Conservation (phyloP, 225 moss, liverwort and hornwort species). For the Lunularia cruciata region DNA sequence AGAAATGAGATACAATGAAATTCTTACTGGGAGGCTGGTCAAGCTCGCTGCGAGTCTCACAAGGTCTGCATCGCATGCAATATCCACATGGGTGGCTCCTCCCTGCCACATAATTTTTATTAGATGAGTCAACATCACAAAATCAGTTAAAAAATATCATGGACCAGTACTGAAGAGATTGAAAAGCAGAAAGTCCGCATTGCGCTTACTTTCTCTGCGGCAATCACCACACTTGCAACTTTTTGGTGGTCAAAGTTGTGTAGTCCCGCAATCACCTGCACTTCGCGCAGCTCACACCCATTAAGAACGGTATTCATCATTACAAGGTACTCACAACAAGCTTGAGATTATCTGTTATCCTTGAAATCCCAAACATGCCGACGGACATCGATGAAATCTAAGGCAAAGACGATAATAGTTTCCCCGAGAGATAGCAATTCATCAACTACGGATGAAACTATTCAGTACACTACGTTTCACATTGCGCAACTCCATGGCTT, state of each 20-base stretch:
- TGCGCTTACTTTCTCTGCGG: constrained; percentile 69
- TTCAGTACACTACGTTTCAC: not conserved
- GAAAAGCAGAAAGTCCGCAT: not conserved
- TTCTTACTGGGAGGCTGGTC: constrained; percentile 66
- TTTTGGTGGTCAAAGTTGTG: constrained; percentile 81
- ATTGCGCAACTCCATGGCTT: not conserved
- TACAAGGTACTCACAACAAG: not conserved
- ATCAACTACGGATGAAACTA: too few relatives aligned
- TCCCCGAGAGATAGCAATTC: too few relatives aligned
- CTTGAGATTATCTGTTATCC: not conserved
- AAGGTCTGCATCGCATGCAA: constrained; percentile 79
- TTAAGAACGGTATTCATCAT: not conserved
- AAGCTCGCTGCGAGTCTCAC: constrained; percentile 70
- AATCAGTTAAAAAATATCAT: too few relatives aligned
- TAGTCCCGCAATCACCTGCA: constrained; percentile 85
- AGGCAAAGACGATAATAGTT: too few relatives aligned
- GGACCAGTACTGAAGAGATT: not conserved
- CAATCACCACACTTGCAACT: constrained; percentile 74
- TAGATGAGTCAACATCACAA: too few relatives aligned
- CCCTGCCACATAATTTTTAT: constrained; percentile 60
- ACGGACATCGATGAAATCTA: not conserved
- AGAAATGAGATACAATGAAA: too few relatives aligned
- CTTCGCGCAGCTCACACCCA: not conserved
- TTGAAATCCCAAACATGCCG: too few relatives aligned
- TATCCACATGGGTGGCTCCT: constrained; percentile 96